These are phyloP conservation scores for Globisporangium parvum DNA, from an alignment of 352 stramenopile species.

Conservation along the genomic window DNA sequence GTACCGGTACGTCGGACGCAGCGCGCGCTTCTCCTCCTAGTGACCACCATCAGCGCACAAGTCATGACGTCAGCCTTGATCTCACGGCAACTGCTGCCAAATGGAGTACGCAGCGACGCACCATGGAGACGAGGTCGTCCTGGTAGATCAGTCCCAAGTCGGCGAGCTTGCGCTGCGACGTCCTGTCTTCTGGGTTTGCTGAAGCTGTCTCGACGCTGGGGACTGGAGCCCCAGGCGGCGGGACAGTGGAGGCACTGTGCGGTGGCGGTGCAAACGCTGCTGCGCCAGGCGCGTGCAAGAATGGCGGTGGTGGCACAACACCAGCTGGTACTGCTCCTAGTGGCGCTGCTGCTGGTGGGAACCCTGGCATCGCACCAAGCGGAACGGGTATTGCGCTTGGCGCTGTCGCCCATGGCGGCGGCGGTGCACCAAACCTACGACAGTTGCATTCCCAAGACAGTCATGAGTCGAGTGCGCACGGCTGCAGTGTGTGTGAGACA, in stretches of 20 bases:
- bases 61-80: no score
- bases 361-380: constrained; percentile 10
- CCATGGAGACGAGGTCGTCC: constrained; percentile 55
- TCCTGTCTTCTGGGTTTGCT: constrained; percentile 23
- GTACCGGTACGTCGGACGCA: constrained; percentile 75
- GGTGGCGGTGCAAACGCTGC: constrained; percentile 16
- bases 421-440: constrained; percentile 12
- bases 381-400: constrained; percentile 1
- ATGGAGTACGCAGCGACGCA: constrained; percentile 14
- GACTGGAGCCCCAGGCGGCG: constrained; percentile 3
- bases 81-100: no score
- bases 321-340: background rate
- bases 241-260: background rate
- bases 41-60: background rate
- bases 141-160: constrained; percentile 46
- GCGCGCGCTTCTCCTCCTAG: constrained; percentile 75
- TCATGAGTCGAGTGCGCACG: background rate
- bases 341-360: background rate
- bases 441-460: background rate
- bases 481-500: no score
- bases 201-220: constrained; percentile 9
- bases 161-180: constrained; percentile 11
- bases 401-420: constrained; percentile 7
- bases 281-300: background rate
- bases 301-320: constrained; percentile 4